Conservation (phyloP, 1,284 basidiomycete species). For the Peniophora sp. region DNA sequence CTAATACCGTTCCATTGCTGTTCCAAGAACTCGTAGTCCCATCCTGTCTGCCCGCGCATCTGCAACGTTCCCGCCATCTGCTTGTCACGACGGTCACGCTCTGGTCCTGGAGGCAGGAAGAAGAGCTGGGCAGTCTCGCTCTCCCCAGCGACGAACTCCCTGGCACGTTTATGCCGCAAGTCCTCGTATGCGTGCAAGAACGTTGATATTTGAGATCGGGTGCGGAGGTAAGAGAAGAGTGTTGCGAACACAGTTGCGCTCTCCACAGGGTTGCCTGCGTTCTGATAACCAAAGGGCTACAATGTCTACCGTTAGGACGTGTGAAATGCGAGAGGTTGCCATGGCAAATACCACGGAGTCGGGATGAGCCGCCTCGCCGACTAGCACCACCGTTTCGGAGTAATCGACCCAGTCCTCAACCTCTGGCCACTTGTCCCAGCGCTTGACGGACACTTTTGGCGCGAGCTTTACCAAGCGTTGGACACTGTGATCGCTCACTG, state of each 20-base stretch:
- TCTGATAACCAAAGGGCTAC: constrained; percentile 28
- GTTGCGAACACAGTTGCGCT: constrained; percentile 38
- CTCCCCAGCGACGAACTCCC: constrained; percentile 28
- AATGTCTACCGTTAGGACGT: not conserved
- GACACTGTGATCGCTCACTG: constrained; percentile 2
- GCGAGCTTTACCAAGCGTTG: constrained; percentile 1
- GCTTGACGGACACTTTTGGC: constrained; percentile 2
- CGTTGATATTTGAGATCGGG: constrained; percentile 29
- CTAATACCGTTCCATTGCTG: constrained; percentile 19
- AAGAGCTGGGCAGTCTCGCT: constrained; percentile 26
- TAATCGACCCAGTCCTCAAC: constrained; percentile 30
- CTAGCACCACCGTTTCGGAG: constrained; percentile 29
- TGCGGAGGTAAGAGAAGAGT: constrained; percentile 36
- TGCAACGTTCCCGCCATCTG: constrained; percentile 20
- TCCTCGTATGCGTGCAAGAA: constrained; percentile 38
- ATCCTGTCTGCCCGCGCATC: constrained; percentile 14
- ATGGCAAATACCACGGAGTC: constrained; percentile 23
- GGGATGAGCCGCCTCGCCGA: constrained; percentile 44
- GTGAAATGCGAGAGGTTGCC: not conserved
- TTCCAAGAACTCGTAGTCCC: constrained; percentile 15
- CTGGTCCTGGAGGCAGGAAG: constrained; percentile 28
- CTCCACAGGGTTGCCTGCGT: constrained; percentile 32
- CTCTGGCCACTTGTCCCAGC: constrained; percentile 8
- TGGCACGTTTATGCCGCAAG: constrained; percentile 30
- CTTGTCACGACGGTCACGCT: constrained; percentile 29